phyloP scores from a whole-genome alignment of 345 rosid species.

The Brassica nigra region DNA sequence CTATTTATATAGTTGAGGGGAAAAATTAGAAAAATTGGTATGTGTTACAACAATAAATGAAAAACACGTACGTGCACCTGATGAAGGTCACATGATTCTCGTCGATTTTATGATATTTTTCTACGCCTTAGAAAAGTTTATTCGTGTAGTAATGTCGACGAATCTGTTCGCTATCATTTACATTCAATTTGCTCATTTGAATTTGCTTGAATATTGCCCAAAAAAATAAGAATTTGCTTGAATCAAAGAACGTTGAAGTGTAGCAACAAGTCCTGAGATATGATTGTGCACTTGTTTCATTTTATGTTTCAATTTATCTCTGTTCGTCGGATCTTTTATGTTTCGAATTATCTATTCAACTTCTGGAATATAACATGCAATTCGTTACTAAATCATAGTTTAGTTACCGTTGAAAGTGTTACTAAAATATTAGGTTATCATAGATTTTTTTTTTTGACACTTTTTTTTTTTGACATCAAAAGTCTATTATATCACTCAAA shows the following conservation, averaged over 20 bases:
- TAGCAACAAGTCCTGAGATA: slow-evolving; percentile 9
- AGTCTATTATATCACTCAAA: too few species aligned
- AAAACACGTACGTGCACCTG: slow-evolving; percentile 41
- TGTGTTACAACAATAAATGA: slow-evolving; percentile 41
- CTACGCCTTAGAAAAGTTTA: not conserved
- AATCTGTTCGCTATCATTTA: slow-evolving; percentile 12
- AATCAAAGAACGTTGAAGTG: slow-evolving; percentile 1
- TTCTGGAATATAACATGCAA: not conserved
- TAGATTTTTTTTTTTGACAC: not conserved
- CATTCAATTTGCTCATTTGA: slow-evolving; percentile 9
- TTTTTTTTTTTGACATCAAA: too few species aligned
- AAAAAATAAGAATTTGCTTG: slow-evolving; percentile 4
- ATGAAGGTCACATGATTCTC: slow-evolving; percentile 74
- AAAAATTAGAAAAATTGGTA: slow-evolving; percentile 14
- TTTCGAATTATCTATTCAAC: not conserved
- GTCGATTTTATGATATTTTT: slow-evolving; percentile 40
- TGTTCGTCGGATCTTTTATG: too few species aligned
- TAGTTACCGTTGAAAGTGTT: not conserved
- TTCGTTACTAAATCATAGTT: not conserved
- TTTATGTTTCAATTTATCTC: not conserved
- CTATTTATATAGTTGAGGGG: slow-evolving; percentile 9
- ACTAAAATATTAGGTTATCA: not conserved
- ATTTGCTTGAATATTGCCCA: slow-evolving; percentile 12
- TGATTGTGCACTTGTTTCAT: slow-evolving; percentile 3
- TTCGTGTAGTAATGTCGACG: not conserved